Evolutionary conservation across 345 rosid genomes (phyloP).

Genomic region (Eucalyptus tenuipes): DNA sequence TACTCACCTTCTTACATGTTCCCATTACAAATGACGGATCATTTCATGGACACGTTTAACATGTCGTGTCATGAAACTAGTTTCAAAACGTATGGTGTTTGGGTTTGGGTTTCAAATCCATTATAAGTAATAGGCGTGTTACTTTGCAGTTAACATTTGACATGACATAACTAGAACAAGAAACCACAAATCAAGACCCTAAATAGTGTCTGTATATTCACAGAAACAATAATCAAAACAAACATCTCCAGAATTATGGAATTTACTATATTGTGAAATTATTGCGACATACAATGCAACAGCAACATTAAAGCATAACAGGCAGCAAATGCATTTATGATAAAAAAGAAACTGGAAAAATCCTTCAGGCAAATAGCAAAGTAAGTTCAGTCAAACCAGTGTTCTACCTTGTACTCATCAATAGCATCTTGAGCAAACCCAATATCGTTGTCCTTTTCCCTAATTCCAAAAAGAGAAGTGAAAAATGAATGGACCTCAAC

Average conservation of each 20-base stretch:
- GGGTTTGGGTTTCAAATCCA: neutral
- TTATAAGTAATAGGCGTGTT: neutral
- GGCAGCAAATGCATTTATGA: neutral
- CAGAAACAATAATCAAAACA: neutral
- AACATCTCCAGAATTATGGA: neutral
- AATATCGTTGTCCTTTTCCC: constrained; percentile 95
- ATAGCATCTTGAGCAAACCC: constrained; percentile 89
- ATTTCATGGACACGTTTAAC: neutral
- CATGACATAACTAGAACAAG: neutral
- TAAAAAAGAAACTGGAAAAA: neutral
- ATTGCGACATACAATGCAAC: neutral
- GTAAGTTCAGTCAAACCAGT: neutral
- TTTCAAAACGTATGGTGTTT: neutral
- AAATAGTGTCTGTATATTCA: neutral
- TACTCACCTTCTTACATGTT: neutral
- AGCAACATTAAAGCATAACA: neutral
- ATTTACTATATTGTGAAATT: neutral
- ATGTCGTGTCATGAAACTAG: neutral
- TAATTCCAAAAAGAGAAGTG: constrained; percentile 8
- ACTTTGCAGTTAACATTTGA: neutral
- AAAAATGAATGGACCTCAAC: neutral
- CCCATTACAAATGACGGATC: neutral
- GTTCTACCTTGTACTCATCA: constrained; percentile 81
- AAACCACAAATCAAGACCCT: neutral
- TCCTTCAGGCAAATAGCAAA: neutral